Evolutionary conservation across 192 early-diverging fungal species (phyloP).

Genomic region (Allomyces macrogynus): DNA sequence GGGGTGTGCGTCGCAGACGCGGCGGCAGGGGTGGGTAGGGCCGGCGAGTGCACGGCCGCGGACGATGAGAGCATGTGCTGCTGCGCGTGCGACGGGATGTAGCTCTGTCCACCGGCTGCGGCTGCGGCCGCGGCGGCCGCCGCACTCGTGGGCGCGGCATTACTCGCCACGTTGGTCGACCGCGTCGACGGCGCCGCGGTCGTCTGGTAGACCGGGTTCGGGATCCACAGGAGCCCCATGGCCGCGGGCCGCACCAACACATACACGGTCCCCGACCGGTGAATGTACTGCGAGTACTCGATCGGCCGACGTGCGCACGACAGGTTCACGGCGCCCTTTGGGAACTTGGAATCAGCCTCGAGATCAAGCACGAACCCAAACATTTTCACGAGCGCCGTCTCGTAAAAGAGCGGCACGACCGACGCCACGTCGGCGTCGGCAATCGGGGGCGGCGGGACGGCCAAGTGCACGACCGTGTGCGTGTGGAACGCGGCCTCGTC

Average conservation of each 20-base stretch:
- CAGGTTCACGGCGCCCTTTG: conserved; percentile 27
- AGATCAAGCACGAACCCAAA: conserved; percentile 80
- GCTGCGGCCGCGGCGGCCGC: not conserved
- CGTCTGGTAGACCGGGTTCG: conserved; percentile 52
- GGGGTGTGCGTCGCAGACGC: too few relatives aligned
- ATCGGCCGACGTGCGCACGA: conserved; percentile 42
- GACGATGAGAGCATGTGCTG: too few relatives aligned
- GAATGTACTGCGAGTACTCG: conserved; percentile 73
- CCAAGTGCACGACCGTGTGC: conserved; percentile 41
- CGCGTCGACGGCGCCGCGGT: conserved; percentile 4
- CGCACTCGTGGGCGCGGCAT: not conserved
- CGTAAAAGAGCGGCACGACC: conserved; percentile 33
- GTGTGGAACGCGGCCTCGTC: conserved; percentile 78
- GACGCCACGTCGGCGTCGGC: conserved; percentile 7
- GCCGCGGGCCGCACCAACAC: conserved; percentile 62
- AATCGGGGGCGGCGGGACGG: conserved; percentile 37
- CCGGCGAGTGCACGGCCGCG: too few relatives aligned
- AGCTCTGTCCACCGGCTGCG: not conserved
- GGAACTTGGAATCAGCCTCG: conserved; percentile 65
- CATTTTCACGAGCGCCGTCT: conserved; percentile 55
- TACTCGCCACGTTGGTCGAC: too few relatives aligned
- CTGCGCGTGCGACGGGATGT: too few relatives aligned
- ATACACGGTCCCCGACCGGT: conserved; percentile 75
- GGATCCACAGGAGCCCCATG: conserved; percentile 70
- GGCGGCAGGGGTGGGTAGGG: too few relatives aligned